phyloP scores from a whole-genome alignment of 1,139 yeast species.

The Yamadazyma atlantica region DNA sequence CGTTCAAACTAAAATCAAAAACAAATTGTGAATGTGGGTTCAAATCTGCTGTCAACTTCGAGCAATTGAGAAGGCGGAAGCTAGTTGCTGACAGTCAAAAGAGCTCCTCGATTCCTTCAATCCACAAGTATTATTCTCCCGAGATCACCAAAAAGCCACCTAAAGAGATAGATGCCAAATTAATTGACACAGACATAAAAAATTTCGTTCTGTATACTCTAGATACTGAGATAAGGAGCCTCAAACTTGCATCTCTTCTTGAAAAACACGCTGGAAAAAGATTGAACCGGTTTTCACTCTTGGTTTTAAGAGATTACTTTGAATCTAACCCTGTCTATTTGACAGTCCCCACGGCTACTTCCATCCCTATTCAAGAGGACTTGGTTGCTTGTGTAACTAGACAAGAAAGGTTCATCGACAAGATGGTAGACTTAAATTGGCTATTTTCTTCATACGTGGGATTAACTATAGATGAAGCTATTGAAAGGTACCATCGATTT shows the following conservation, averaged over 20 bases:
- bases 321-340: constrained; percentile 7
- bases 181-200: not conserved
- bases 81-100: not conserved
- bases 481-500: constrained; percentile 26
- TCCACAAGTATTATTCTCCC: not conserved
- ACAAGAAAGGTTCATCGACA: constrained; percentile 32
- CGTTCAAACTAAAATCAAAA: constrained; percentile 9
- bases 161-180: not conserved
- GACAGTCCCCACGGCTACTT: constrained; percentile 4
- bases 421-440: constrained; percentile 33
- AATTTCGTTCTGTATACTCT: not conserved
- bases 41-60: constrained; percentile 2
- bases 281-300: not conserved
- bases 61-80: not conserved
- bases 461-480: constrained; percentile 20
- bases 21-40: constrained; percentile 7
- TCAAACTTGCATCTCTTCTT: not conserved
- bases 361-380: constrained; percentile 19
- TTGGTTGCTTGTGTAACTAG: constrained; percentile 33
- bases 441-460: constrained; percentile 22
- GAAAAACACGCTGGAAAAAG: not conserved
- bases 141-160: not conserved
- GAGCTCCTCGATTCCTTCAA: not conserved
- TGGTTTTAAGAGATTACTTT: constrained; percentile 7
- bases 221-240: not conserved